Conservation (phyloP, 805 yeast species). For the Saccharomyces mikatae region DNA sequence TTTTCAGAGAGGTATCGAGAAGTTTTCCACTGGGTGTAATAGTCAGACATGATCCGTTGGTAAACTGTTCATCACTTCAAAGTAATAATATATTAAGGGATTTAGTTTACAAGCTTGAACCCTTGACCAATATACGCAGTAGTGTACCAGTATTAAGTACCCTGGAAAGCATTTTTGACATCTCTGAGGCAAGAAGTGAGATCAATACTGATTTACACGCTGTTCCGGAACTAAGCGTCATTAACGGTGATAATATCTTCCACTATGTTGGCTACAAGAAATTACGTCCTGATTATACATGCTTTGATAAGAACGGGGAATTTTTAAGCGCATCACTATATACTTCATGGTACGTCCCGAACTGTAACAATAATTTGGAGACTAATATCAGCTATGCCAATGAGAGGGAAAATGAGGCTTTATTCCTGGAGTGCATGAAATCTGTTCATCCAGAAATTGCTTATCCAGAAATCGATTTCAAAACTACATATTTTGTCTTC, state of each 20-base stretch:
- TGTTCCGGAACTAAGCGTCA: constrained; percentile 21
- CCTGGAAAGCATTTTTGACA: neutral
- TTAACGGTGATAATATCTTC: constrained; percentile 24
- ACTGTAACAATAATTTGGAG: neutral
- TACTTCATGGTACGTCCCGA: constrained; percentile 17
- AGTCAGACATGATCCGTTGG: constrained; percentile 6
- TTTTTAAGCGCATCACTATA: constrained; percentile 29
- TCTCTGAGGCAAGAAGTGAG: constrained; percentile 16
- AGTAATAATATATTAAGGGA: neutral
- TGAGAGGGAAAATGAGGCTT: constrained; percentile 10
- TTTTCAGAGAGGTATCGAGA: constrained; percentile 27
- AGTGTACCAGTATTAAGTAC: neutral
- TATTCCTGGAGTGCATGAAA: constrained; percentile 16
- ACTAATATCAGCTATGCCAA: neutral
- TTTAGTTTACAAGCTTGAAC: neutral
- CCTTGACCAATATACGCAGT: neutral
- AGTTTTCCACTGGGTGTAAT: constrained; percentile 9
- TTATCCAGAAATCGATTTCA: constrained; percentile 41
- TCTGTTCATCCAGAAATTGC: constrained; percentile 37
- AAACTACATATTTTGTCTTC: constrained; percentile 50
- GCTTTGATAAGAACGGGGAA: constrained; percentile 30
- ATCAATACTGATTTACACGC: constrained; percentile 18
- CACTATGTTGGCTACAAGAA: constrained; percentile 28
- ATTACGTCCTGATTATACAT: constrained; percentile 19
- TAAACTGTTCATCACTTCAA: neutral